Base-by-base conservation (phyloP, 164 flowering plant genomes). In the Euptelea pleiosperma region DNA sequence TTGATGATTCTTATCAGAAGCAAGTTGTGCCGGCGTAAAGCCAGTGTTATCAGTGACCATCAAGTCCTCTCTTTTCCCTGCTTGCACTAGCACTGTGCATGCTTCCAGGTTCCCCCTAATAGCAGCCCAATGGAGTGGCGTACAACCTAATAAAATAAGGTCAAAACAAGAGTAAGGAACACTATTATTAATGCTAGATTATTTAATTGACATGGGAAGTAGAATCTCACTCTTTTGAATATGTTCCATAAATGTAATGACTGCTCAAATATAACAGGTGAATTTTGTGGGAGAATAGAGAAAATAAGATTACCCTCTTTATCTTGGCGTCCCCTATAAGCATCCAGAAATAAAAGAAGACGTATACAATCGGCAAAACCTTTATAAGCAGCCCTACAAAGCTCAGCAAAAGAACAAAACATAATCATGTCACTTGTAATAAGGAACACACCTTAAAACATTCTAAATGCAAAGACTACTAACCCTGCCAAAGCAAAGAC, bases 61-160 rank as follows among this genome's bases (percentile, higher is more conserved):
- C 72, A 92, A 72, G 74, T 92, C 98, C 71, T 92, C 97, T 65
- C 86, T 87, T 73, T 84, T 89, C 54, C 98, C 96, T 55, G 98
- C 98, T 69, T 89, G 97, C 39, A 92, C 97, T 62, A 92, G 73
- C 15, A 92, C 94, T 36, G 96, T 92, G 75, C 98, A 92, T 53
- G 98, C 98, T 80, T 87, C 96, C 57, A 92, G 71, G 61, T 92
- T 89, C 28, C 97, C 98, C 71, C 86, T 83, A 54, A 86, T 92
- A 65, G 98, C 97, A 79, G 98, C 93, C 98, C 98, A 92, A 66
- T 92, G 98, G 31, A 92, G 85, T 58, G 98, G 98, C 26, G 96
- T 92, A 73, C 98, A 89, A 70, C 98, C 98, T 92, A 73, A 64
- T 67, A 11, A 28, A 29, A 58, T 14, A 43, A 53, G 50, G n/a